These are phyloP conservation scores for Phoma herbarum DNA, from an alignment of 2,329 filamentous ascomycete species.

Conservation along the genomic window DNA sequence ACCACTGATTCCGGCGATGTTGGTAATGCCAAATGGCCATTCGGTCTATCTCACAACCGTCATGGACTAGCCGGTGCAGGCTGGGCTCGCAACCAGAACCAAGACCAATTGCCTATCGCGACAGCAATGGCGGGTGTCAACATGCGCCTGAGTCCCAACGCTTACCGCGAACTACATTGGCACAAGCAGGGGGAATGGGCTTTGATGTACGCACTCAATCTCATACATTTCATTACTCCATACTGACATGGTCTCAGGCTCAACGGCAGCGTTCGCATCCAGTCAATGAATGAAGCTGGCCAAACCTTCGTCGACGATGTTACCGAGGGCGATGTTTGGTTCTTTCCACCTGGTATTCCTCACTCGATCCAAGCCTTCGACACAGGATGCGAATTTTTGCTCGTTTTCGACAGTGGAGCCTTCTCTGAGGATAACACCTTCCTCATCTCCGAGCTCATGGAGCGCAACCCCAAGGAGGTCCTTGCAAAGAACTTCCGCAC, in stretches of 20 bases:
- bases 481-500: constrained; percentile 56
- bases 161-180: constrained; percentile 72
- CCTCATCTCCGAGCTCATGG: constrained; percentile 63
- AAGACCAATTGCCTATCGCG: constrained; percentile 50
- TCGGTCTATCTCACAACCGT: constrained; percentile 53
- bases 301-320: constrained; percentile 55
- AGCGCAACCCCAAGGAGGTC: constrained; percentile 54
- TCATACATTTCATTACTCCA: neutral
- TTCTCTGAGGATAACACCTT: constrained; percentile 70
- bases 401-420: constrained; percentile 67
- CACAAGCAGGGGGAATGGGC: constrained; percentile 63
- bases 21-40: constrained; percentile 54
- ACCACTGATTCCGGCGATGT: constrained; percentile 52
- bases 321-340: constrained; percentile 51
- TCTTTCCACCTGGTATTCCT: constrained; percentile 49
- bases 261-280: constrained; percentile 62
- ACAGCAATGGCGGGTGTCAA: constrained; percentile 56
- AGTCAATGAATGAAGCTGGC: constrained; percentile 62
- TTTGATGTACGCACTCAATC: constrained; percentile 48
- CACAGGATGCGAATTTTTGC: constrained; percentile 61
- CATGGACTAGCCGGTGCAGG: constrained; percentile 52
- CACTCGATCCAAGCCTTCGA: constrained; percentile 64
- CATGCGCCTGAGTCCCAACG: constrained; percentile 55
- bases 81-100: constrained; percentile 54
- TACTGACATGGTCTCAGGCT: constrained; percentile 12